Percentiles rank a stretch among this genome's conserved stretches.
phyloP scores from a whole-genome alignment of 179 eudicot species.

The Carnegiea gigantea region DNA sequence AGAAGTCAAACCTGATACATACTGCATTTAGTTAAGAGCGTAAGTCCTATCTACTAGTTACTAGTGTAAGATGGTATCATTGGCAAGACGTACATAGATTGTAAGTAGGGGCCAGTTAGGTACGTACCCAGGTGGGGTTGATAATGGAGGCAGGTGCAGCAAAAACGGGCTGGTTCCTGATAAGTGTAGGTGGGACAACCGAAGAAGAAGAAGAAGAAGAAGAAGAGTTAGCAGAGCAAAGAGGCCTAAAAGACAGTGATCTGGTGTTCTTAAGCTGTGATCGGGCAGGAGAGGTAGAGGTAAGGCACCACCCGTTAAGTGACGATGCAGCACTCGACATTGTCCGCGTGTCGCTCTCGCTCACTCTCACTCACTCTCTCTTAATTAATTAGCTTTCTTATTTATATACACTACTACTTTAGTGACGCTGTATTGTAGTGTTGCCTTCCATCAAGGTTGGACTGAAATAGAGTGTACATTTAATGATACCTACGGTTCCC shows the following conservation, averaged over 20 bases:
- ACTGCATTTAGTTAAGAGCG: no score
- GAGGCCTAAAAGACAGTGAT: conserved; percentile 37
- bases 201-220: conserved; percentile 43
- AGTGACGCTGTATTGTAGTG: no score
- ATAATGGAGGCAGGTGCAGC: conserved; percentile 82
- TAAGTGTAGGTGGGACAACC: conserved; percentile 53
- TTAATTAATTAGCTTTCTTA: background rate
- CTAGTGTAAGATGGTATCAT: no score
- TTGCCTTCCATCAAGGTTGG: no score
- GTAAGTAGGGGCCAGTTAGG: no score
- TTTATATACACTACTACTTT: background rate
- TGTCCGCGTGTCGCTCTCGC: background rate
- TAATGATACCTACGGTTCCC: background rate
- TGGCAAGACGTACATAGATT: background rate
- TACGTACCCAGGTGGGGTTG: conserved; percentile 63
- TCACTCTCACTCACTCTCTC: background rate
- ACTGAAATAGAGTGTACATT: background rate
- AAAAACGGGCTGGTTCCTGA: conserved; percentile 79
- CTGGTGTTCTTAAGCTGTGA: conserved; percentile 22
- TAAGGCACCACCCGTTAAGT: conserved; percentile 38
- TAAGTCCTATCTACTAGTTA: no score
- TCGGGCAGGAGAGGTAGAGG: conserved; percentile 41
- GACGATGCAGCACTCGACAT: conserved; percentile 54
- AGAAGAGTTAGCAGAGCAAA: conserved; percentile 40
- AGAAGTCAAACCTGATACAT: no score